Evolutionary conservation across 1,284 basidiomycete species (phyloP), one percentile per base, ranked within the genome.

Genomic region (Neolentinus lepideus): DNA sequence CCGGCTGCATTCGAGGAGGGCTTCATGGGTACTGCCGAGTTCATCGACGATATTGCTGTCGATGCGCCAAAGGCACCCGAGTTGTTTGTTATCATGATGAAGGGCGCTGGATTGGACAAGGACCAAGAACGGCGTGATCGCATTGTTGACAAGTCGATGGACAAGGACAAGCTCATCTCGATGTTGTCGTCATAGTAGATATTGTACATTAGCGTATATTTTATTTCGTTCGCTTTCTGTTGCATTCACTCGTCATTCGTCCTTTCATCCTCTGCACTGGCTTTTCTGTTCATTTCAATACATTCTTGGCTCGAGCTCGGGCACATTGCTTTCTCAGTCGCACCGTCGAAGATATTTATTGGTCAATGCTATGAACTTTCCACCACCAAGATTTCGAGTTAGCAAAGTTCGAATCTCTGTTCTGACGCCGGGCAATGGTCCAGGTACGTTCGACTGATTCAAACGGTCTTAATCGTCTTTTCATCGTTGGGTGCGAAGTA

Each of bases 61-160:
- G 94, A 98, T 68, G 90, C 89, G 58, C 94, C 94, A 2, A 88
- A 88, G 66, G 94, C 92, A 0, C 87, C 89, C 73, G 72, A 80
- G 58, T 80, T 87, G 54, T 85, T 94, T 67, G 91, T 85, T 9
- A 76, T 78, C 55, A 82, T 93, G 72, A 70, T 94, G 57, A 84
- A 83, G 66, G 84, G 82, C 46, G 76, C 88, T 21, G 77, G 76
- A 22, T 71, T 71, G 45, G 73, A 75, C 59, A 71, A 71, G 61
- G 80, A 90, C 61, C 81, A 84, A 59, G 81, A 81, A 53, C 75
- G 75, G 56, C 75, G 75, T 57, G 69, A 71, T 54, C 78, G 76
- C 52, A 72, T 89, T 56, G 77, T 79, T 27, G 71, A 75, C 53
- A 87, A 86, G 73, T 83, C 80, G 38, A 66, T 69, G 72, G 80